phyloP scores from a whole-genome alignment of 129 eudicot species.

The Glebionis coronaria region DNA sequence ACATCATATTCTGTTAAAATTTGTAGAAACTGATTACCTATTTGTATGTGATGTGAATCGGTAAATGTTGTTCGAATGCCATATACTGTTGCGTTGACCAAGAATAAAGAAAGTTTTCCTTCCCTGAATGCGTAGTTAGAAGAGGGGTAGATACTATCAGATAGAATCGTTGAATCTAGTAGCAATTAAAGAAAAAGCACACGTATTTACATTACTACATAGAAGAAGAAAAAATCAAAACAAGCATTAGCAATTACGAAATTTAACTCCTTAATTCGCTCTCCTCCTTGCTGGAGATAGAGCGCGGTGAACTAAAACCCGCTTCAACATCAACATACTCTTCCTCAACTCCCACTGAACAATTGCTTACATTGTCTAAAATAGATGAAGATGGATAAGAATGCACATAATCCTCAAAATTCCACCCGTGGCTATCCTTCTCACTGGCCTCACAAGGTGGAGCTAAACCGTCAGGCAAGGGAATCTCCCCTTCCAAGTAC shows the following conservation, averaged over 20 bases:
- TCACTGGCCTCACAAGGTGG: constrained; percentile 40
- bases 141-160: not conserved
- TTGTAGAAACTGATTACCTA: constrained; percentile 1
- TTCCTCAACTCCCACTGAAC: constrained; percentile 38
- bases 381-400: constrained; percentile 57
- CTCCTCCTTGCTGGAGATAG: not conserved
- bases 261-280: not conserved
- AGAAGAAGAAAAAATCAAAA: constrained; percentile 2
- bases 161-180: too few relatives aligned
- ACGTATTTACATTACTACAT: constrained; percentile 6
- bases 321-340: constrained; percentile 53
- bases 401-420: constrained; percentile 55
- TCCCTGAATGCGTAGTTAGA: constrained; percentile 13
- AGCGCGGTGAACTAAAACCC: constrained; percentile 23
- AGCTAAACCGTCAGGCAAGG: constrained; percentile 39
- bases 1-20: constrained; percentile 6
- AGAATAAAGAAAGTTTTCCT: not conserved
- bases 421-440: constrained; percentile 33
- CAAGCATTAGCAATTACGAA: not conserved
- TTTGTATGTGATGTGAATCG: not conserved
- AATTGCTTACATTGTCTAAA: constrained; percentile 46
- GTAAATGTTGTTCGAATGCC: constrained; percentile 2
- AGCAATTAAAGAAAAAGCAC: not conserved
- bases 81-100: not conserved
- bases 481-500: constrained; percentile 69